Conservation (phyloP, 306 rosid species). For the Pachyrhizus erosus region DNA sequence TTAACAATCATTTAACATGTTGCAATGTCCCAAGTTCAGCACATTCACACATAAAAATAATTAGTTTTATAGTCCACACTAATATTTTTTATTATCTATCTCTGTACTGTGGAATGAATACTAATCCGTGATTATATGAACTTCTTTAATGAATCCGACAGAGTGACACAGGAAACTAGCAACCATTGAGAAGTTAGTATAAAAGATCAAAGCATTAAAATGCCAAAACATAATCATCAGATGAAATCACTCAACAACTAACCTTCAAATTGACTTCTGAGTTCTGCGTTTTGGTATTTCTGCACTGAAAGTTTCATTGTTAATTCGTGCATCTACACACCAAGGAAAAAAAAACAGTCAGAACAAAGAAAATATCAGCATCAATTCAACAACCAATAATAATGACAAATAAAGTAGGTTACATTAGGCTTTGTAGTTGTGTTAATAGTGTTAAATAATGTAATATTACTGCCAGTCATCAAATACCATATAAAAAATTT, state of each 20-base stretch:
- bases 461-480: constrained; percentile 17
- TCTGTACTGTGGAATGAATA: neutral
- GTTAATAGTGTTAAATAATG: neutral
- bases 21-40: neutral
- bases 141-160: neutral
- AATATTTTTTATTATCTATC: neutral
- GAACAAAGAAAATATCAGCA: constrained; percentile 4
- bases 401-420: constrained; percentile 1
- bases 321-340: constrained; percentile 84
- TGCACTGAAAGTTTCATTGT: constrained; percentile 82
- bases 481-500: neutral
- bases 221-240: constrained; percentile 3
- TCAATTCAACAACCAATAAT: constrained; percentile 20
- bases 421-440: constrained; percentile 1
- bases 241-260: constrained; percentile 39
- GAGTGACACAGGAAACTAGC: constrained; percentile 17
- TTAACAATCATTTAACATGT: neutral
- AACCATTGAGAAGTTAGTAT: constrained; percentile 7
- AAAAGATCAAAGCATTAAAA: constrained; percentile 19
- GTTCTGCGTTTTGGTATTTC: constrained; percentile 80
- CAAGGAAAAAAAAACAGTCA: neutral
- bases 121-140: neutral
- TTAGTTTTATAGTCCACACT: neutral
- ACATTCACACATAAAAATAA: neutral
- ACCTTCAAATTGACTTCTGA: constrained; percentile 90